Evolutionary conservation across 495 filamentous ascomycete species (phyloP), one percentile per base, ranked within the genome.

Genomic region (Venustampulla echinocandica): DNA sequence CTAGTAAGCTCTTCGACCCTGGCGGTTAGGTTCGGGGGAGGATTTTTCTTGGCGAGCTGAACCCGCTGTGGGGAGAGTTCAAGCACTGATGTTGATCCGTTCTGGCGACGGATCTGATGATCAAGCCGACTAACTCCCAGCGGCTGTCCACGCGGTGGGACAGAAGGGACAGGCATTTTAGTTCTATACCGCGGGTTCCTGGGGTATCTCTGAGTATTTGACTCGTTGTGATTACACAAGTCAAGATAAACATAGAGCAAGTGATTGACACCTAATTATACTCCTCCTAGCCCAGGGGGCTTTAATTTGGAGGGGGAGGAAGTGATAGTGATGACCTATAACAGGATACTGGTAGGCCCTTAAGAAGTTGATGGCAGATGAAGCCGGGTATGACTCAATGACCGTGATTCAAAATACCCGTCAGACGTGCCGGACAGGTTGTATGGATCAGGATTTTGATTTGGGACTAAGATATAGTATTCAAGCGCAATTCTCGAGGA

Each of bases 1-100:
- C 28, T 46, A 1, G 43, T 55, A 35, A 55, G 47, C 48, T 55
- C 52, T 47, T 55, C 44, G 15, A 55, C 35, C 33, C 53, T 42
- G 13, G 37, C 48, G 11, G 34, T 28, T 10, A 46, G 38, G 38
- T 30, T 44, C 24, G 24, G 37, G 13, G 15, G 25, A 18, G 35
- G 43, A 13, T 25, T 46, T n/a, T 47, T 23, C 33, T 55, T 55
- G 11, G 53, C 35, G 18, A 43, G 28, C 36, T 50, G 25, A n/a
- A 55, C 13, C 23, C 40, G 24, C 18, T 46, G 27, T n/a, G 25
- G 43, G 27, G 42, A 47, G 19, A 50, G 32, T 39, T 51, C 48
- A 21, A 55, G 53, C 1, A 51, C 37, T 32, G 34, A 52, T 23
- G 46, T 55, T 15, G 40, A 52, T 23, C 47, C 48, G 15, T 52